Conservation (phyloP, 2,329 filamentous ascomycete genomes). For the Karstenula rhodostoma region DNA sequence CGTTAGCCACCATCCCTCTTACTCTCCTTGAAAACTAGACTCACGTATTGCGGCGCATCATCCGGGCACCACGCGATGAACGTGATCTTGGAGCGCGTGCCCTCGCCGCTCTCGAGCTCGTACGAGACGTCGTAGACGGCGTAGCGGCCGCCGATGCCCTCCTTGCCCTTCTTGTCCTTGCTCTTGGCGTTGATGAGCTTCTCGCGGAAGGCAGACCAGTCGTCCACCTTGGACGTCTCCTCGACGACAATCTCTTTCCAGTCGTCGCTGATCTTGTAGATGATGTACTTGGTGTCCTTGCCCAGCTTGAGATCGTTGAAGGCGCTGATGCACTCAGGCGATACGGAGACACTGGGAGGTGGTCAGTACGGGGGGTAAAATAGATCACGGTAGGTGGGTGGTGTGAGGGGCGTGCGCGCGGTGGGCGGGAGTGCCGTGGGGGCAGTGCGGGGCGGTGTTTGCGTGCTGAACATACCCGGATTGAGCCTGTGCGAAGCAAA, state of each 20-base stretch:
- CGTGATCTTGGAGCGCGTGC: constrained; percentile 67
- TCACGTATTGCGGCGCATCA: constrained; percentile 79
- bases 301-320: constrained; percentile 86
- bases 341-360: constrained; percentile 70
- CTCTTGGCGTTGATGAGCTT: constrained; percentile 77
- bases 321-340: constrained; percentile 71
- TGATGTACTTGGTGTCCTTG: constrained; percentile 82
- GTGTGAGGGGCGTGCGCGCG: constrained; percentile 15
- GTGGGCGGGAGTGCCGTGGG: constrained; percentile 22
- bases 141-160: constrained; percentile 74
- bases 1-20: constrained; percentile 21
- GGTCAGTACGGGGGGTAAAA: constrained; percentile 8
- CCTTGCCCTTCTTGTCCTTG: constrained; percentile 70
- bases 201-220: constrained; percentile 78
- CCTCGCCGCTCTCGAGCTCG: constrained; percentile 74
- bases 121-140: constrained; percentile 88
- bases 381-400: constrained; percentile 9
- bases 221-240: constrained; percentile 70
- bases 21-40: constrained; percentile 39
- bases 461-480: constrained; percentile 51
- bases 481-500: constrained; percentile 45
- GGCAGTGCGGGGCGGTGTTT: constrained; percentile 25
- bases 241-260: constrained; percentile 84
- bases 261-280: constrained; percentile 87
- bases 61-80: constrained; percentile 53